Evolutionary conservation across 192 early-diverging fungal species (phyloP), one percentile per base, ranked within the genome.

Genomic region (Podila verticillata): DNA sequence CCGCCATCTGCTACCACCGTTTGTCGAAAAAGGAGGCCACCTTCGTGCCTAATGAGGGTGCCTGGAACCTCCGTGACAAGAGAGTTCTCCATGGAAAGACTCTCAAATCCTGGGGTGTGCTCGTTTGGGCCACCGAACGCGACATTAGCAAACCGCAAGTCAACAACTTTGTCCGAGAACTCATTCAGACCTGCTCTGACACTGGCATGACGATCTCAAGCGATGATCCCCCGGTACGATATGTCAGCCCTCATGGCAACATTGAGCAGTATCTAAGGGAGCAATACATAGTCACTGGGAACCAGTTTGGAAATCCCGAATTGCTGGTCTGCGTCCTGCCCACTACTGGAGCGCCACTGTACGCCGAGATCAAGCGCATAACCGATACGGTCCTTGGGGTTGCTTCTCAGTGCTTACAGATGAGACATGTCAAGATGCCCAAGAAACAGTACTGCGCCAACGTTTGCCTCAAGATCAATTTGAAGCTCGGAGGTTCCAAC

Each of bases 401-500:
- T 44, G 89, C 93, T 0, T 95, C 95, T 28, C 96, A 98, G 85
- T 98, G 96, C 82, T 89, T 98, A 68, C 95, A 95, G 70, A 85
- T 89, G 20, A 94, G 90, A 78, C 91, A 96, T 64, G 86, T 94
- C 75, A 86, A 87, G 75, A 73, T 85, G 22, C 85, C 93, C 29
- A 96, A 92, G 79, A 75, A 91, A 47, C 96, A 98, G 85, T 98
- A 98, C 86, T 96, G 94, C 68, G 97, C 97, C 17, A 98, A 98
- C 66, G 91, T 98, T 15, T 95, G 92, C 66, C 84, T 98, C 32
- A 98, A 98, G 86, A 89, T 97, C 66, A 98, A 98, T 81, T 88
- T 93, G 29, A 97, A 98, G 86, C 88, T 98, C 7, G 95, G 96
- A 59, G 96, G 95, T 54, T 92, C 91, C 86, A 97, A 97, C 83